Evolutionary conservation across 257 asterid genomes (phyloP), one percentile per base, ranked within the genome.

Genomic region (Craterostigma plantagineum): DNA sequence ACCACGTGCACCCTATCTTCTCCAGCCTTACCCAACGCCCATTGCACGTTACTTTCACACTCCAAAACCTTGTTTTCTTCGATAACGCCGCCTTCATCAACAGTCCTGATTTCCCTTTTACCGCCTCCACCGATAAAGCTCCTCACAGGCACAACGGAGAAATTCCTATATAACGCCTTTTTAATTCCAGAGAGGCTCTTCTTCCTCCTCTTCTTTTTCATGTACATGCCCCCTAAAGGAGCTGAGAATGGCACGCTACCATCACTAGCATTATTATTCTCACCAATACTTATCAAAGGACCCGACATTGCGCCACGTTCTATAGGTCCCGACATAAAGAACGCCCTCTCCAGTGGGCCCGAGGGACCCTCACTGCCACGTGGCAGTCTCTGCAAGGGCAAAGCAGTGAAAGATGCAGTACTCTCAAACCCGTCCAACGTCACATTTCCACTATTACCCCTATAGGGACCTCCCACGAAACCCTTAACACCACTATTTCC

Each of bases 1-100:
- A 81, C 94, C 71, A 86, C 96, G 17, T 86, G 96, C 35, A 86
- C 96, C 53, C 94, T 80, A 58, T 86, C 96, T 75, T 86, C 96
- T 4, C 96, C 96, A 0, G 96, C 96, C 62, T 86, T 86, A 53
- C 91, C 91, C 34, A 78, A 48, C 7, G 96, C 96, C 94, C 96
- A 86, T 59, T 86, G 94, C 56, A 68, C 79, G 57, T 86, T 81
- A 51, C 66, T 64, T 60, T 69, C 90, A 17, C 67, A 47, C 11
- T 52, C 72, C 59, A 57, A 50, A 49, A 68, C 83, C 9, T 60
- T 38, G 12, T 61, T 51, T 62, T 75, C 79, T 51, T 70, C 64
- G 61, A 51, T 50, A 15, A 67, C 41, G 7, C 61, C 80, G 7
- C 44, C 61, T 34, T 23, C 68, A 30, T 59, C 42, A 6, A 69